Percentiles rank a stretch among this genome's conserved stretches.
Conservation (phyloP, 352 stramenopile genomes). For the Lagenidium giganteum region DNA sequence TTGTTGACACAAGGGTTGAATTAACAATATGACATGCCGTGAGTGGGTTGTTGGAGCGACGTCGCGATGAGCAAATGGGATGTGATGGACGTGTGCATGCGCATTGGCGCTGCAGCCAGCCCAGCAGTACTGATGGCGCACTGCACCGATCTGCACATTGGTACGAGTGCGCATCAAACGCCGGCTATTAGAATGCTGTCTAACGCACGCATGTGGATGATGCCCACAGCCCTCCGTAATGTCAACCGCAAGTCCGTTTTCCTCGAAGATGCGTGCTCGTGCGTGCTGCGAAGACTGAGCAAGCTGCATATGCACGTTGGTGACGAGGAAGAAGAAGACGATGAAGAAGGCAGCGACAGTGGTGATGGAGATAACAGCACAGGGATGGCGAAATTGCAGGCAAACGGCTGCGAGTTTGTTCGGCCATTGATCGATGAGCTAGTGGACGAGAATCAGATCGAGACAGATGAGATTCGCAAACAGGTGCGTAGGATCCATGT, state of each 20-base stretch:
- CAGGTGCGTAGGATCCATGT: conserved; percentile 9
- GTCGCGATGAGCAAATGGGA: too few relatives aligned
- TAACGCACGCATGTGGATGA: too few relatives aligned
- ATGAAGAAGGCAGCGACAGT: background rate
- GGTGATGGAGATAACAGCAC: conserved; percentile 1
- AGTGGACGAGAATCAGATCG: background rate
- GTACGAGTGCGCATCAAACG: conserved; percentile 1
- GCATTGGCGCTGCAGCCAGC: too few relatives aligned
- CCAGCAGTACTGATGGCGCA: conserved; percentile 1
- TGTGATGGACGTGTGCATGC: too few relatives aligned
- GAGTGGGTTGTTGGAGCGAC: too few relatives aligned
- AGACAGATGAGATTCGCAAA: conserved; percentile 8
- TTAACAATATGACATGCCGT: too few relatives aligned
- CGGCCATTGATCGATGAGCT: conserved; percentile 14
- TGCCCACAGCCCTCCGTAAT: conserved; percentile 33
- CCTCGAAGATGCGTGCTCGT: conserved; percentile 53
- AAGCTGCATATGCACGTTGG: conserved; percentile 7
- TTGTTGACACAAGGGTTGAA: too few relatives aligned
- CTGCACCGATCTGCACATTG: too few relatives aligned
- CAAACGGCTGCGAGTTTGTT: conserved; percentile 15
- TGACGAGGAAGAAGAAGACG: too few relatives aligned
- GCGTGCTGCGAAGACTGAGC: conserved; percentile 25
- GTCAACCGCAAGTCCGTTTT: conserved; percentile 67
- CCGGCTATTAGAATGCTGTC: too few relatives aligned
- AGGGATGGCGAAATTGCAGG: conserved; percentile 8